These are phyloP conservation scores for Prunus armeniaca DNA, from an alignment of 306 rosid genomes.

Conservation along the genomic window DNA sequence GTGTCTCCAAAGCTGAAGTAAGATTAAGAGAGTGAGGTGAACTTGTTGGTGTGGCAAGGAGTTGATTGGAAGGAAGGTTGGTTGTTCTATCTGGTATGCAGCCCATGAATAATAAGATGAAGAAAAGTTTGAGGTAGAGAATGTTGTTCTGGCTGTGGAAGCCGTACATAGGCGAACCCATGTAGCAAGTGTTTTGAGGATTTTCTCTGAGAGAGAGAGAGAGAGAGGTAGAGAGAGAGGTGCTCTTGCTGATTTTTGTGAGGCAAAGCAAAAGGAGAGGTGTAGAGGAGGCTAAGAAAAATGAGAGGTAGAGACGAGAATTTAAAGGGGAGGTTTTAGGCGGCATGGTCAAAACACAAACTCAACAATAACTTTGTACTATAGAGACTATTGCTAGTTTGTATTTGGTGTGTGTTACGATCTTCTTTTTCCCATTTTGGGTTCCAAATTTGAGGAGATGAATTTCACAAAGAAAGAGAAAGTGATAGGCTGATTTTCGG, in stretches of 20 bases:
- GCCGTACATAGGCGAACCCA: slow-evolving; percentile 45
- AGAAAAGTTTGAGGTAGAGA: slow-evolving; percentile 36
- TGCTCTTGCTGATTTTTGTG: slow-evolving; percentile 19
- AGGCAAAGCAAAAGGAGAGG: slow-evolving; percentile 39
- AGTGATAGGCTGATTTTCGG: background rate
- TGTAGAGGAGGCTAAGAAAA: slow-evolving; percentile 27
- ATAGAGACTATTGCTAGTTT: slow-evolving; percentile 21
- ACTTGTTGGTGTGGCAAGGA: slow-evolving; percentile 27
- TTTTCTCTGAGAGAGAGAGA: slow-evolving; percentile 9
- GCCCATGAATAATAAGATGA: slow-evolving; percentile 45
- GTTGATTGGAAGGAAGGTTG: slow-evolving; percentile 43
- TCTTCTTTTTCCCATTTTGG: slow-evolving; percentile 12
- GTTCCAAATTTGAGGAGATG: slow-evolving; percentile 10
- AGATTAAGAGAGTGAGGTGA: slow-evolving; percentile 27
- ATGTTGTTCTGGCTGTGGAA: slow-evolving; percentile 38
- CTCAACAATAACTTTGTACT: slow-evolving; percentile 23
- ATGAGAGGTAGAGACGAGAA: slow-evolving; percentile 35
- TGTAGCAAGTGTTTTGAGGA: slow-evolving; percentile 14
- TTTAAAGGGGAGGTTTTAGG: slow-evolving; percentile 51
- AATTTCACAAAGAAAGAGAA: slow-evolving; percentile 1
- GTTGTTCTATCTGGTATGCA: slow-evolving; percentile 52
- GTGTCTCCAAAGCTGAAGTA: slow-evolving; percentile 46
- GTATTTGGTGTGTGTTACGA: slow-evolving; percentile 15
- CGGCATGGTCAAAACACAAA: slow-evolving; percentile 29
- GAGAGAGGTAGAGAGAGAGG: slow-evolving; percentile 8